phyloP scores from a whole-genome alignment of 2,329 filamentous ascomycete species.

The Xylaria sp. region DNA sequence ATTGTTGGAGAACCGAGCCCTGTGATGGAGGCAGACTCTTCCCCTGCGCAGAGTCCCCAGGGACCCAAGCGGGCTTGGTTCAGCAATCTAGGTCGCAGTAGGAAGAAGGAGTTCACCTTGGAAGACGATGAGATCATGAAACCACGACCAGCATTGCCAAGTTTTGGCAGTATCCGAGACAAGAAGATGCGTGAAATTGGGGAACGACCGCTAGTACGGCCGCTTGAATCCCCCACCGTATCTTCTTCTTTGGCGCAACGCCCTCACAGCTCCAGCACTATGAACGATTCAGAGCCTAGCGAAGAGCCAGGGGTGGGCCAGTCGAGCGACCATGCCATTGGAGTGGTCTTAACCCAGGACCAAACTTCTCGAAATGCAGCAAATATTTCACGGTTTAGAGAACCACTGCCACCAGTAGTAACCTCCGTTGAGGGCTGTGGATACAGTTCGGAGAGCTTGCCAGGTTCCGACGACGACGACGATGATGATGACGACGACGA shows the following conservation, averaged over 20 bases:
- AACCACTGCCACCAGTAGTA: constrained; percentile 66
- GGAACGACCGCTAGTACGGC: constrained; percentile 55
- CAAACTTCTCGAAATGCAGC: constrained; percentile 47
- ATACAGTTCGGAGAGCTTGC: constrained; percentile 55
- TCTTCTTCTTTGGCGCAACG: constrained; percentile 28
- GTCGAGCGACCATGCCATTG: constrained; percentile 57
- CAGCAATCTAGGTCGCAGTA: constrained; percentile 42
- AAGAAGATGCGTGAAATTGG: constrained; percentile 50
- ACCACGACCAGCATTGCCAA: constrained; percentile 67
- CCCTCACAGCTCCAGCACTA: constrained; percentile 23
- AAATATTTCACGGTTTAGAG: constrained; percentile 52
- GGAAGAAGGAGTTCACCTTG: constrained; percentile 46
- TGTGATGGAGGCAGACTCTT: constrained; percentile 36
- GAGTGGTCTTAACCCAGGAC: constrained; percentile 51
- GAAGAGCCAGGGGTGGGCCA: constrained; percentile 39
- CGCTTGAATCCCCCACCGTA: constrained; percentile 36
- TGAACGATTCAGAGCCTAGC: constrained; percentile 25
- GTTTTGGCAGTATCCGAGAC: constrained; percentile 68
- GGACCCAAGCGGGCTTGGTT: constrained; percentile 48
- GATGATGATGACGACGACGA: too few species aligned
- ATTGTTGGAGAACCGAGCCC: constrained; percentile 46
- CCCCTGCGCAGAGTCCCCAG: constrained; percentile 36
- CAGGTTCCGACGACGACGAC: constrained; percentile 33
- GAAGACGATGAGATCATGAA: constrained; percentile 67
- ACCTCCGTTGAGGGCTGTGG: constrained; percentile 63